Evolutionary conservation across 164 flowering plant genomes (phyloP).

Genomic region (Cinnamomum chago): DNA sequence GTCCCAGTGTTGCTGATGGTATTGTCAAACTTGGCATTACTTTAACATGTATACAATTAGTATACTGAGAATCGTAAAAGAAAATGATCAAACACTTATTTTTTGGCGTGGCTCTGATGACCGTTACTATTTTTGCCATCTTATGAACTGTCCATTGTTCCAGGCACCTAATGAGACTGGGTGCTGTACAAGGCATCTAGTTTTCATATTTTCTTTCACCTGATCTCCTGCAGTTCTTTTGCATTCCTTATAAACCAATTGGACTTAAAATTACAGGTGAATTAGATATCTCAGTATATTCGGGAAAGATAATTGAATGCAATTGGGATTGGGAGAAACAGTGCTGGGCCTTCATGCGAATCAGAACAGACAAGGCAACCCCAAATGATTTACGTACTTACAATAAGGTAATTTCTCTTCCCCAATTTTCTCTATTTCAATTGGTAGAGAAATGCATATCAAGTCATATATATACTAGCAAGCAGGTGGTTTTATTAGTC

Average conservation of each 20-base stretch:
- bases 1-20: no score
- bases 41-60: no score
- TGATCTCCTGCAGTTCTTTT: background rate
- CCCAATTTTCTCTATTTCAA: background rate
- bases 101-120: no score
- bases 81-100: no score
- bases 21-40: no score
- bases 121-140: no score
- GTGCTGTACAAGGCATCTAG: no score
- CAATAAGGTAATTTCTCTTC: constrained; percentile 48
- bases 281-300: constrained; percentile 45
- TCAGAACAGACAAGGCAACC: constrained; percentile 70
- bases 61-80: no score
- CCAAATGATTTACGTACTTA: constrained; percentile 88
- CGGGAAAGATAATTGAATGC: constrained; percentile 90
- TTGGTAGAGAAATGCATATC: background rate
- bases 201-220: background rate
- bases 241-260: background rate
- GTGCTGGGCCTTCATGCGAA: constrained; percentile 75
- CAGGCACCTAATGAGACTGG: no score
- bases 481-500: no score
- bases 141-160: no score
- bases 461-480: no score
- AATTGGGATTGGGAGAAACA: constrained; percentile 57
- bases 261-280: constrained; percentile 40